These are phyloP conservation scores for Phytomonas sp. DNA, from an alignment of 208 protist genomes.

Conservation along the genomic window DNA sequence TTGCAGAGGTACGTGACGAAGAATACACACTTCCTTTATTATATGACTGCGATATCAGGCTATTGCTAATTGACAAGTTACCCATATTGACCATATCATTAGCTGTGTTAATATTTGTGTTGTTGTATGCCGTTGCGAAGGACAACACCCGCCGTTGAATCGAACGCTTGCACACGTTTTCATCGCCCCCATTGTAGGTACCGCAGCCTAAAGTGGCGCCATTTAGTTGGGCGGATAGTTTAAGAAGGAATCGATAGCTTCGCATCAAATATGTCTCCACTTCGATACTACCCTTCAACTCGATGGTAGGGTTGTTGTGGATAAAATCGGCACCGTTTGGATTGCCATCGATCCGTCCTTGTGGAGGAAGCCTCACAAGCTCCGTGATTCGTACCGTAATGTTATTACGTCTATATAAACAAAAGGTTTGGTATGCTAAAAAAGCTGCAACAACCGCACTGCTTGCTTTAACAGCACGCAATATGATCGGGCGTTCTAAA, in stretches of 20 bases:
- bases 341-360: constrained; percentile 9
- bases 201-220: neutral
- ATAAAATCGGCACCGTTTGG: neutral
- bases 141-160: neutral
- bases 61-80: neutral
- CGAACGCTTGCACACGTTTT: neutral
- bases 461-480: constrained; percentile 11
- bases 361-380: constrained; percentile 51
- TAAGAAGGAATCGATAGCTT: constrained; percentile 71
- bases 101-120: neutral
- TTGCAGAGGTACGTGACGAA: neutral
- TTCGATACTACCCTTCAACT: constrained; percentile 49
- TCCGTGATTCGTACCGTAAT: constrained; percentile 72
- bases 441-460: constrained; percentile 17
- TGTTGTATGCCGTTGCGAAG: neutral
- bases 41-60: neutral
- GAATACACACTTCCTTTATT: neutral
- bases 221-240: constrained; percentile 30
- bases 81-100: neutral
- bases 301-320: constrained; percentile 11
- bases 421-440: constrained; percentile 35
- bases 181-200: neutral
- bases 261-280: constrained; percentile 65
- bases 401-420: constrained; percentile 53
- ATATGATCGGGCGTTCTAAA: neutral